Conservation (phyloP, 345 rosid species). For the Moricandia arvensis region DNA sequence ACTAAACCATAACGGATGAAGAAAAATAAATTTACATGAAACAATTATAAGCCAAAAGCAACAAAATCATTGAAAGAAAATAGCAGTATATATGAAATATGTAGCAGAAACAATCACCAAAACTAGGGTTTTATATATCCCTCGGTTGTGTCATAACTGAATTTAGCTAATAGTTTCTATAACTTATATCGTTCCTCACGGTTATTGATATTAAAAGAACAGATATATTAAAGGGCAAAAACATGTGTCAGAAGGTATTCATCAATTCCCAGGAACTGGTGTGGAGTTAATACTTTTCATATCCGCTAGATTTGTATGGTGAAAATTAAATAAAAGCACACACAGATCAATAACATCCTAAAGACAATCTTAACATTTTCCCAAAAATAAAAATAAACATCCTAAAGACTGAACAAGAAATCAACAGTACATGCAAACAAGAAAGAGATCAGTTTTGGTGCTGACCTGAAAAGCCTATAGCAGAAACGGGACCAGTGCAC, state of each 20-base stretch:
- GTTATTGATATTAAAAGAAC: neutral
- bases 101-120: slow-evolving; percentile 5
- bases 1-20: slow-evolving; percentile 19
- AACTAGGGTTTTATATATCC: slow-evolving; percentile 23
- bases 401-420: neutral
- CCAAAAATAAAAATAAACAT: neutral
- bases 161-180: slow-evolving; percentile 1
- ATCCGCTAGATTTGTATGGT: slow-evolving; percentile 27
- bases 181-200: neutral
- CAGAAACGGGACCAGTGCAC: slow-evolving; percentile 53
- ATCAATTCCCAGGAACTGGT: slow-evolving; percentile 3
- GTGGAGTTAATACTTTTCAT: neutral
- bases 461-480: slow-evolving; percentile 53
- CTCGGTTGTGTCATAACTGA: neutral
- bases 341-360: slow-evolving; percentile 18
- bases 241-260: slow-evolving; percentile 11
- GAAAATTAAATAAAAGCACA: slow-evolving; percentile 17
- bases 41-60: neutral
- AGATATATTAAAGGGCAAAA: neutral
- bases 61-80: slow-evolving; percentile 7
- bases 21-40: slow-evolving; percentile 10
- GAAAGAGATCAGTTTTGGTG: slow-evolving; percentile 8
- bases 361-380: neutral
- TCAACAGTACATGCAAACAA: neutral
- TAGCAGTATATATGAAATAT: neutral